Conservation (phyloP, 2,329 filamentous ascomycete species). For the Pseudogymnoascus sp. region DNA sequence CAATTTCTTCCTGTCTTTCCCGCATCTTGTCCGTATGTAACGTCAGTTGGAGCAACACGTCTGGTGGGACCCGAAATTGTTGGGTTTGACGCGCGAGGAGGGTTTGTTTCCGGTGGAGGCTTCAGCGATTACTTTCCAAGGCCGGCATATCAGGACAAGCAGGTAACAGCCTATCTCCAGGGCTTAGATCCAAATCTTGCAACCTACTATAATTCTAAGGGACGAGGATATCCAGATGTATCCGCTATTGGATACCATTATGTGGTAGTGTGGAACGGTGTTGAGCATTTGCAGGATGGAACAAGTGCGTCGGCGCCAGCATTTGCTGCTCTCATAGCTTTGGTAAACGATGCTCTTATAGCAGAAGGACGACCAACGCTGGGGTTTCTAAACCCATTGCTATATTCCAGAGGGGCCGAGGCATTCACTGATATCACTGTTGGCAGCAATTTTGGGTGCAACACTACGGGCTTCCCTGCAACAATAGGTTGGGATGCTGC, state of each 20-base stretch:
- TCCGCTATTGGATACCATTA: conserved; percentile 53
- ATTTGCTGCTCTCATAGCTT: conserved; percentile 47
- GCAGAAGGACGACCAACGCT: conserved; percentile 38
- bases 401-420: conserved; percentile 30
- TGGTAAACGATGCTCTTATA: conserved; percentile 56
- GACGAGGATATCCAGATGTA: conserved; percentile 45
- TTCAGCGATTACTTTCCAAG: conserved; percentile 45
- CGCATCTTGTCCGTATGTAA: conserved; percentile 33
- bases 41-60: conserved; percentile 23
- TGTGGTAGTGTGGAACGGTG: conserved; percentile 30
- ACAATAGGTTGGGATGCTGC: conserved; percentile 32
- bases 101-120: conserved; percentile 38
- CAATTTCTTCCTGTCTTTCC: conserved; percentile 50
- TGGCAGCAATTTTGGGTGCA: conserved; percentile 33
- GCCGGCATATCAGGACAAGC: conserved; percentile 39
- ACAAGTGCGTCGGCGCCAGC: conserved; percentile 49
- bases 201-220: conserved; percentile 37
- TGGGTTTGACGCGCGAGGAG: conserved; percentile 27
- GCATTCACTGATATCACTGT: conserved; percentile 34
- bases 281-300: conserved; percentile 35
- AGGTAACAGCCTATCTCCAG: conserved; percentile 35
- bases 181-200: conserved; percentile 37
- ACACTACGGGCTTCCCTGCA: conserved; percentile 24
- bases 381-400: conserved; percentile 37
- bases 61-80: conserved; percentile 29